phyloP scores from a whole-genome alignment of 306 rosid genomes.

The Begonia fuchsioides region DNA sequence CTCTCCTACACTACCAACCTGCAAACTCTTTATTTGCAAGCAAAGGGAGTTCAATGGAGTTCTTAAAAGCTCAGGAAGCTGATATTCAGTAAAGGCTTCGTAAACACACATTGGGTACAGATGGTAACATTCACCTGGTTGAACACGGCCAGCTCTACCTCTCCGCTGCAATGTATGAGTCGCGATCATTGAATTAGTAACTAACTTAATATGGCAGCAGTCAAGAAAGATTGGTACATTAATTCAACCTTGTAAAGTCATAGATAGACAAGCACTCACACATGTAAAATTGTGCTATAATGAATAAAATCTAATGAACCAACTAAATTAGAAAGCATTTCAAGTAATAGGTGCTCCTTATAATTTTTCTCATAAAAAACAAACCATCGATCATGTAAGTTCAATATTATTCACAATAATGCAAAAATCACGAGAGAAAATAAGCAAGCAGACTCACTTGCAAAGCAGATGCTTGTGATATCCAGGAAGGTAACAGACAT shows the following conservation, averaged over 20 bases:
- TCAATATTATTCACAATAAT: too few relatives aligned
- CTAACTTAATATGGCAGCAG: too few relatives aligned
- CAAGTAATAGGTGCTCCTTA: too few relatives aligned
- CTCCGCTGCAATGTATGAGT: constrained; percentile 56
- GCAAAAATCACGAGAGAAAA: not conserved
- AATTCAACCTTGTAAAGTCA: not conserved
- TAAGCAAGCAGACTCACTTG: constrained; percentile 42
- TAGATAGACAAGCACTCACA: too few relatives aligned
- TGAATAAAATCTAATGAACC: too few relatives aligned
- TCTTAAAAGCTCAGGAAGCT: constrained; percentile 91
- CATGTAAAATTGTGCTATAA: too few relatives aligned
- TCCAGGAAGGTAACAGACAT: constrained; percentile 91
- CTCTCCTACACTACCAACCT: constrained; percentile 81
- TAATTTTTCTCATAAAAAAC: too few relatives aligned
- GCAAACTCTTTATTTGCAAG: constrained; percentile 96
- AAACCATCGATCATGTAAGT: too few relatives aligned
- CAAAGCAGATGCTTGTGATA: constrained; percentile 90
- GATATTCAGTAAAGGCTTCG: constrained; percentile 85
- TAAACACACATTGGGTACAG: constrained; percentile 82
- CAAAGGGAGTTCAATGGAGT: constrained; percentile 95
- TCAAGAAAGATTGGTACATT: not conserved
- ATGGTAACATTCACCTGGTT: constrained; percentile 92
- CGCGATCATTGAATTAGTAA: not conserved
- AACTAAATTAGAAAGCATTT: too few relatives aligned
- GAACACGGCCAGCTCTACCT: constrained; percentile 99